phyloP scores from a whole-genome alignment of 2,329 filamentous ascomycete species.

The Colletotrichum spinosum region DNA sequence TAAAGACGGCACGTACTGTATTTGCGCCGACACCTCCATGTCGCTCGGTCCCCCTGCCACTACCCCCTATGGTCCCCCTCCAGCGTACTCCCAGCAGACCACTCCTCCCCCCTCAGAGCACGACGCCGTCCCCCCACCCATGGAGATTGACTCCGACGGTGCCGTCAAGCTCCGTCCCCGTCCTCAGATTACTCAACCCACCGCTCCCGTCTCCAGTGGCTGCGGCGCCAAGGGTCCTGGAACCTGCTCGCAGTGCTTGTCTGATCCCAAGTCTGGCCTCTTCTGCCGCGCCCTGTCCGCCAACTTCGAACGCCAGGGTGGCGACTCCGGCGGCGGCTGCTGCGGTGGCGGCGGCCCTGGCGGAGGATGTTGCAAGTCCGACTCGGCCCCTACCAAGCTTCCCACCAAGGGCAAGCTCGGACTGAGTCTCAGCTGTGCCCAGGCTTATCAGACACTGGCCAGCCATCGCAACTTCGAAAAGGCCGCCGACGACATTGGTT shows the following conservation, averaged over 20 bases:
- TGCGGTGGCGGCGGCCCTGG: constrained; percentile 71
- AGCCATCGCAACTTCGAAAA: constrained; percentile 81
- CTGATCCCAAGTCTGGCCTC: constrained; percentile 82
- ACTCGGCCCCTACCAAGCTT: constrained; percentile 43
- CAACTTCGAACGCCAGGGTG: constrained; percentile 61
- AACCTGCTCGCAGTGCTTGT: constrained; percentile 81
- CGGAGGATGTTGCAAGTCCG: constrained; percentile 74
- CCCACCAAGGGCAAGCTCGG: constrained; percentile 50
- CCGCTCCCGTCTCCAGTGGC: constrained; percentile 47
- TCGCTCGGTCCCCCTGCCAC: constrained; percentile 25
- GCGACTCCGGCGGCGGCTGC: constrained; percentile 53
- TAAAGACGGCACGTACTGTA: constrained; percentile 83
- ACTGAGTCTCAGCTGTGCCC: constrained; percentile 77
- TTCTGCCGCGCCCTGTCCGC: constrained; percentile 87
- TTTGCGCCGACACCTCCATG: constrained; percentile 75
- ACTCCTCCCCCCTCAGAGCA: constrained; percentile 72
- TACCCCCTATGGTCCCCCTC: constrained; percentile 40
- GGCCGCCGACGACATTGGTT: constrained; percentile 78
- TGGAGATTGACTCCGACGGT: constrained; percentile 70
- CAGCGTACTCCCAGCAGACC: constrained; percentile 49
- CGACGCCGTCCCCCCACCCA: constrained; percentile 63
- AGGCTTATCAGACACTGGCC: constrained; percentile 82
- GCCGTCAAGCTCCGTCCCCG: constrained; percentile 67
- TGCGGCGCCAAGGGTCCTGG: constrained; percentile 79
- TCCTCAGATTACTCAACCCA: constrained; percentile 46